Evolutionary conservation across 768 basidiomycete genomes (phyloP).

Genomic region (Cystoderma amianthinum): DNA sequence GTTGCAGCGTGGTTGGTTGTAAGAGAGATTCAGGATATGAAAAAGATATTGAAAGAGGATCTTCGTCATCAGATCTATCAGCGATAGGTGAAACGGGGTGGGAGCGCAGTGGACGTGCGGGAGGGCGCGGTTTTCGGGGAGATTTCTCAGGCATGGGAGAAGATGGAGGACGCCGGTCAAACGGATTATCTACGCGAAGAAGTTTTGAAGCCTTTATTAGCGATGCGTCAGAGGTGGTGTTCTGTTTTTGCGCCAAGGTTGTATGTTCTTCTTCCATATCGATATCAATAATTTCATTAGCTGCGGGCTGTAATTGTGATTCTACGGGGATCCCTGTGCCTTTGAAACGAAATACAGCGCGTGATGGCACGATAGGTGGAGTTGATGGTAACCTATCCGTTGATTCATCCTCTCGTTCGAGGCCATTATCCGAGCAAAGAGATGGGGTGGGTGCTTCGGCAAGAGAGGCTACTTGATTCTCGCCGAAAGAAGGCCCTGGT

Average conservation of each 20-base stretch:
- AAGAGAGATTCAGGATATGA: constrained; percentile 8
- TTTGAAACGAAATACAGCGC: constrained; percentile 7
- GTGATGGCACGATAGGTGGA: constrained; percentile 24
- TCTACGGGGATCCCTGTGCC: constrained; percentile 20
- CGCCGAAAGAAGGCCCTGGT: not conserved
- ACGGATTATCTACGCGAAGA: constrained; percentile 21
- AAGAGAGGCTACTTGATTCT: constrained; percentile 14
- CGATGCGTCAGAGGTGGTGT: not conserved
- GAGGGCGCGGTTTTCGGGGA: constrained; percentile 53
- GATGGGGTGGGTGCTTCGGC: constrained; percentile 55
- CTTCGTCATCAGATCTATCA: constrained; percentile 23
- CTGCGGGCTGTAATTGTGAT: not conserved
- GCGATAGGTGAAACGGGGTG: constrained; percentile 6
- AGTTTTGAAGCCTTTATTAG: not conserved
- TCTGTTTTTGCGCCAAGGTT: not conserved
- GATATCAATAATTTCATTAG: constrained; percentile 15
- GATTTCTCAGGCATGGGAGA: constrained; percentile 56
- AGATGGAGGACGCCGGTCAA: constrained; percentile 54
- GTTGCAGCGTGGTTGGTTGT: not conserved
- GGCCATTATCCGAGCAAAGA: constrained; percentile 67
- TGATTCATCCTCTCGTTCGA: constrained; percentile 38
- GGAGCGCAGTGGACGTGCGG: constrained; percentile 28
- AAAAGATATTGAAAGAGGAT: constrained; percentile 25
- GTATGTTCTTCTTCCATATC: constrained; percentile 19
- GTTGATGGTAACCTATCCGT: constrained; percentile 49